Conservation (phyloP, 2,329 filamentous ascomycete genomes). For the Epichloe festucae region DNA sequence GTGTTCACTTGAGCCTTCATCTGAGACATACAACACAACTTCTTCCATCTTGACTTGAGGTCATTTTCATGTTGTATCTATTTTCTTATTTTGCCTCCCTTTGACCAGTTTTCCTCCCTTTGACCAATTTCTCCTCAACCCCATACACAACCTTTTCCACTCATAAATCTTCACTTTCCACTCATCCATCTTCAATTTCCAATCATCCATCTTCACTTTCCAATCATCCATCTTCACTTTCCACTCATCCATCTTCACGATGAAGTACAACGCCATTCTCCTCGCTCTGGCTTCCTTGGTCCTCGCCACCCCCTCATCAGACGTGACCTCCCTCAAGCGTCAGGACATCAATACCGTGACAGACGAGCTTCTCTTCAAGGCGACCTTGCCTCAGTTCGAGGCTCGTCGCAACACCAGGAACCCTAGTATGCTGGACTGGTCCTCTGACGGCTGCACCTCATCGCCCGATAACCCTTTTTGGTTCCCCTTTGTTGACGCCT, state of each 20-base stretch:
- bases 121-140: background rate
- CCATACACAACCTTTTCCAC: background rate
- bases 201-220: background rate
- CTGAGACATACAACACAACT: background rate
- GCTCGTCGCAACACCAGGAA: conserved; percentile 23
- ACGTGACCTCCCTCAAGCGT: conserved; percentile 6
- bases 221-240: too few relatives aligned
- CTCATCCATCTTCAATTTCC: background rate
- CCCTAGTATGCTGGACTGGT: conserved; percentile 28
- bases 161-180: too few relatives aligned
- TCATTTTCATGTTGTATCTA: background rate
- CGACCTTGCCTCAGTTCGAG: conserved; percentile 29
- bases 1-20: background rate
- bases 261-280: conserved; percentile 19
- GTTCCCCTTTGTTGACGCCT: conserved; percentile 31
- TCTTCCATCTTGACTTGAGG: background rate
- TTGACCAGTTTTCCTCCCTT: too few relatives aligned
- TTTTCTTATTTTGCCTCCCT: too few relatives aligned
- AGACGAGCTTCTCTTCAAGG: conserved; percentile 33
- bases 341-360: conserved; percentile 21
- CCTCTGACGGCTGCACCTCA: conserved; percentile 28
- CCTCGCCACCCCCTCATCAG: conserved; percentile 11
- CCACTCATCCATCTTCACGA: conserved; percentile 7
- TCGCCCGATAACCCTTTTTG: conserved; percentile 31
- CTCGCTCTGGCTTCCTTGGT: conserved; percentile 12